These are phyloP conservation scores for Pulveroboletus sp. DNA, from an alignment of 768 basidiomycete species.

Conservation along the genomic window DNA sequence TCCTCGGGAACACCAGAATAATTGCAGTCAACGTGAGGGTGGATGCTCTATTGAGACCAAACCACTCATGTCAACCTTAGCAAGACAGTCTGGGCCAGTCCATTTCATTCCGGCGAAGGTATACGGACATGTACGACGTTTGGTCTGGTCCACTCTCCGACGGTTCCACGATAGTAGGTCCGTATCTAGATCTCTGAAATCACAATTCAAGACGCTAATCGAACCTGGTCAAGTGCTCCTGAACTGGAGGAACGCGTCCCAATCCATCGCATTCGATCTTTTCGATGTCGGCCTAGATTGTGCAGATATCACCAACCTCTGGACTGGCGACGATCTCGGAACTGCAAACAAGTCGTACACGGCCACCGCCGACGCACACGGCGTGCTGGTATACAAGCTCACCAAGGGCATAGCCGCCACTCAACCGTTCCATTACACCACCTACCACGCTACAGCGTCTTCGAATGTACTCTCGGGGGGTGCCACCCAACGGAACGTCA, in stretches of 20 bases:
- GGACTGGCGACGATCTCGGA: constrained; percentile 3
- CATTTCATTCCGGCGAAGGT: constrained; percentile 6
- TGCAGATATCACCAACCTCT: constrained; percentile 6
- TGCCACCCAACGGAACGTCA: background rate
- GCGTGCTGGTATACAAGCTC: constrained; percentile 4
- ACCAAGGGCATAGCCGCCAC: background rate
- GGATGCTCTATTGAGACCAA: background rate
- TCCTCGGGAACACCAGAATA: constrained; percentile 7
- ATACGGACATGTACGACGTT: constrained; percentile 8
- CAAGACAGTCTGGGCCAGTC: constrained; percentile 13
- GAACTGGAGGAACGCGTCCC: constrained; percentile 1
- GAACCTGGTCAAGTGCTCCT: constrained; percentile 5
- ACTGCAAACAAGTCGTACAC: background rate
- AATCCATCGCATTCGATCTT: constrained; percentile 2
- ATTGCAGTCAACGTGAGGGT: constrained; percentile 9
- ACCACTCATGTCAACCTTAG: background rate
- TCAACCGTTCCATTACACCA: background rate
- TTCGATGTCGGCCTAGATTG: background rate
- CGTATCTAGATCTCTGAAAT: background rate
- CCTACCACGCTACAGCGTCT: background rate
- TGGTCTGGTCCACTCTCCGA: constrained; percentile 7
- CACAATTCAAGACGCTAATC: too few relatives aligned
- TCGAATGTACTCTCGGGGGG: constrained; percentile 5
- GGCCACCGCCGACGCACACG: background rate
- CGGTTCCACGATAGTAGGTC: constrained; percentile 3